A percentile compares a stretch with the other conserved stretches of the same genome.
These are phyloP conservation scores for Cerrena zonata DNA, from an alignment of 1,284 basidiomycete genomes.

Conservation along the genomic window DNA sequence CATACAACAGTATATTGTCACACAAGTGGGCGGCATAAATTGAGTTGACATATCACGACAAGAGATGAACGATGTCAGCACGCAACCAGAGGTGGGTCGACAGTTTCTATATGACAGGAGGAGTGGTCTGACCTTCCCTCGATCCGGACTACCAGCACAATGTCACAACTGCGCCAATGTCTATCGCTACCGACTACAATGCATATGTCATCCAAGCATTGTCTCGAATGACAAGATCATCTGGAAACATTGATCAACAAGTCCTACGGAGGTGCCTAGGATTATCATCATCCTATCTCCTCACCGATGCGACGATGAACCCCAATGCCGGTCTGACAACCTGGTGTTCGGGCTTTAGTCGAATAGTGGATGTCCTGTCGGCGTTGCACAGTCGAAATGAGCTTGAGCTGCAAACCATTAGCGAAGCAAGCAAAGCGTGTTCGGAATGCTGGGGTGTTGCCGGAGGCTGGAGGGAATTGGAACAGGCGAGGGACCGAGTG, in stretches of 20 bases:
- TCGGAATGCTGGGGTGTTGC: conserved; percentile 76
- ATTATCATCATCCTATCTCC: conserved; percentile 67
- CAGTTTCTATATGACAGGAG: too few relatives aligned
- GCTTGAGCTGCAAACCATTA: conserved; percentile 66
- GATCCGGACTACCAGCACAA: too few relatives aligned
- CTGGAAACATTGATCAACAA: conserved; percentile 52
- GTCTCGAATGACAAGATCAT: conserved; percentile 42
- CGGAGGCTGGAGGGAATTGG: conserved; percentile 60
- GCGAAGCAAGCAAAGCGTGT: conserved; percentile 67
- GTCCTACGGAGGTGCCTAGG: conserved; percentile 57
- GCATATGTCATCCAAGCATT: conserved; percentile 53
- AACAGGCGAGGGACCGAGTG: conserved; percentile 54
- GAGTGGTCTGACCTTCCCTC: too few relatives aligned
- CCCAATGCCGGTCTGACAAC: conserved; percentile 47
- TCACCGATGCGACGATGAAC: conserved; percentile 66
- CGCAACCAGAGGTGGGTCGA: too few relatives aligned
- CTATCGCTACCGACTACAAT: conserved; percentile 47
- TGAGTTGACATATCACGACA: too few relatives aligned
- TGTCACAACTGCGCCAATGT: background rate
- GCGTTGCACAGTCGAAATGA: conserved; percentile 59
- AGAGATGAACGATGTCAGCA: too few relatives aligned
- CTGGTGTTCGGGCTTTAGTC: conserved; percentile 63
- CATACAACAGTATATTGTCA: too few relatives aligned
- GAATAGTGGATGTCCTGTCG: conserved; percentile 63
- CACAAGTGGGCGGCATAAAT: too few relatives aligned